These are phyloP conservation scores for Canavalia ensiformis DNA, from an alignment of 306 rosid genomes.

Conservation along the genomic window DNA sequence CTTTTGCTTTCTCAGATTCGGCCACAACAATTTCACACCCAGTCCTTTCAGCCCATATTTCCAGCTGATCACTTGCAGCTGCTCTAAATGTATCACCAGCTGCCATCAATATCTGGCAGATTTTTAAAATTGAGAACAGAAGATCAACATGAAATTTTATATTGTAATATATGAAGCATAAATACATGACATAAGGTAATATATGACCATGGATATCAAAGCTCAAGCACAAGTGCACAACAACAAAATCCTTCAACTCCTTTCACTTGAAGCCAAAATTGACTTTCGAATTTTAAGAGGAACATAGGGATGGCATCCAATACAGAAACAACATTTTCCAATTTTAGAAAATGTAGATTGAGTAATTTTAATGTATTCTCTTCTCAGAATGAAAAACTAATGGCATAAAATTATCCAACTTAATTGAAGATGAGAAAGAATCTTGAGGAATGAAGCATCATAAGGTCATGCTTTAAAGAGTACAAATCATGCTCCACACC, in stretches of 20 bases:
- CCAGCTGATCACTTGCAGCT: constrained; percentile 97
- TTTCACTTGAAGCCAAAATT: background rate
- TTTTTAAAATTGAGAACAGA: constrained; percentile 47
- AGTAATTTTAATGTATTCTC: constrained; percentile 20
- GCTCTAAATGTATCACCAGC: constrained; percentile 99
- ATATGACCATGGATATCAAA: constrained; percentile 27
- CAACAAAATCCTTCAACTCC: constrained; percentile 22
- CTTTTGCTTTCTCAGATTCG: constrained; percentile 86
- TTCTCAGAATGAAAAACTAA: background rate
- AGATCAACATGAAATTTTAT: constrained; percentile 24
- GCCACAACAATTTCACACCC: constrained; percentile 93
- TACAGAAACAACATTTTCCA: constrained; percentile 22
- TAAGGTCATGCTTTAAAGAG: background rate
- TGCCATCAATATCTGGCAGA: constrained; percentile 85
- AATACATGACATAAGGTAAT: constrained; percentile 24
- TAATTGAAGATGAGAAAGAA: background rate
- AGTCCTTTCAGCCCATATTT: constrained; percentile 98
- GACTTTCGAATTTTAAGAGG: constrained; percentile 7
- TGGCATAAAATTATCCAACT: background rate
- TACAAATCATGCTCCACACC: background rate
- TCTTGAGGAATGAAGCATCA: constrained; percentile 4
- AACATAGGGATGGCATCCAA: background rate
- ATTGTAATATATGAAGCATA: constrained; percentile 25
- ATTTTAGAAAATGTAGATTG: background rate
- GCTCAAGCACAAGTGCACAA: background rate